Evolutionary conservation across 192 early-diverging fungal genomes (phyloP).

Genomic region (Tieghemiomyces parasiticus): DNA sequence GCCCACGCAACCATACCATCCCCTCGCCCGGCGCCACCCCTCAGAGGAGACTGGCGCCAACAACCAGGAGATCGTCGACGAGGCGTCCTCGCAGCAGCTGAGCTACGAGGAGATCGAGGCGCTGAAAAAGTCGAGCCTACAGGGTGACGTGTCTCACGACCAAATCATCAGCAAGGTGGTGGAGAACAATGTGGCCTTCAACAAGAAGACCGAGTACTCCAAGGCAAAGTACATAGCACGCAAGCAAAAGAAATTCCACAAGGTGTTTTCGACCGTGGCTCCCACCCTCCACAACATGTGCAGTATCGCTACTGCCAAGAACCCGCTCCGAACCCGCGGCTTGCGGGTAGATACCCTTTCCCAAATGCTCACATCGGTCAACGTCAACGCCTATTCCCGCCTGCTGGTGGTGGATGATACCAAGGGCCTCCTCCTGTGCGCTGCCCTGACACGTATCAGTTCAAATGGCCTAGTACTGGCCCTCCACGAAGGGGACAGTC

Average conservation of each 20-base stretch:
- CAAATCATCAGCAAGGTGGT: constrained; percentile 68
- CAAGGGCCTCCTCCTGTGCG: constrained; percentile 66
- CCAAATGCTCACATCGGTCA: constrained; percentile 70
- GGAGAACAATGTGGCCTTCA: constrained; percentile 70
- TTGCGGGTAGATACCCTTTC: constrained; percentile 79
- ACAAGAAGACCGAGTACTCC: constrained; percentile 87
- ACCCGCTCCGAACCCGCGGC: constrained; percentile 61
- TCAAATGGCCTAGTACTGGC: constrained; percentile 47
- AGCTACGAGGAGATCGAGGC: constrained; percentile 66
- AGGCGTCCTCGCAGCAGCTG: constrained; percentile 58
- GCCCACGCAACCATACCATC: no score
- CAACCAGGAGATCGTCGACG: constrained; percentile 70
- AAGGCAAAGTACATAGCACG: constrained; percentile 89
- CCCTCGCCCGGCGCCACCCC: no score
- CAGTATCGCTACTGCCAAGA: constrained; percentile 62
- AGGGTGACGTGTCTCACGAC: constrained; percentile 47
- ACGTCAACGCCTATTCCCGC: constrained; percentile 55
- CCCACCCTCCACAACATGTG: constrained; percentile 62
- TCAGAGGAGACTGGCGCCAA: constrained; percentile 63
- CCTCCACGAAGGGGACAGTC: constrained; percentile 55
- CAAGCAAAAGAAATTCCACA: constrained; percentile 78
- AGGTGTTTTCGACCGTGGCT: constrained; percentile 58
- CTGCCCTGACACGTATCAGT: constrained; percentile 67
- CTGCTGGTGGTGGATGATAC: constrained; percentile 82
- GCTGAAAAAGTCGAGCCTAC: constrained; percentile 55